Evolutionary conservation across 83 land plant species (phyloP), one percentile per base, ranked within the genome.

Genomic region (Picea abies): DNA sequence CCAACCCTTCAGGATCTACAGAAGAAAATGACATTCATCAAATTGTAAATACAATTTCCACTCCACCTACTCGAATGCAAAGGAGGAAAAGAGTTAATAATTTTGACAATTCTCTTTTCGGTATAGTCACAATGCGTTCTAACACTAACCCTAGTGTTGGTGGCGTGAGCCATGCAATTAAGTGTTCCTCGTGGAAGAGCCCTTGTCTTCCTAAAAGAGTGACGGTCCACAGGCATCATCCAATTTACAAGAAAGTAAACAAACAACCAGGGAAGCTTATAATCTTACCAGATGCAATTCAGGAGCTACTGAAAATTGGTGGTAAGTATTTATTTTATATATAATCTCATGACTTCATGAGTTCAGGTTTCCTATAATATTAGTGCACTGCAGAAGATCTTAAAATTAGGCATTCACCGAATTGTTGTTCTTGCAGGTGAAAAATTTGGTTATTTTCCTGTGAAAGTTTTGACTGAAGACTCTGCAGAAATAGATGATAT

Each of bases 271-370:
- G 89, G 61, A 90, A 92, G 79, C 85, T 94, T 2, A 85, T 90
- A 22, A 79, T 79, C 37, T 61, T 90, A 35, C 96, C 96, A 0
- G 79, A 64, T 5, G 84, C 96, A 2, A 26, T 92, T 73, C 84
- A 86, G 37, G 93, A 90, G 86, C 87, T 94, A 23, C 84, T 92
- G 2, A 67, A 62, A 11, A 77, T 90, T 82, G 96, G 91, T 39
- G 80, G 82, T 68, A 81, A 81, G 86, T 85, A 83, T 14, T 87
- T 82, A 12, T 79, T 63, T 17, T 26, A 52, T 60, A 39, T 23
- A 12, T 23, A 16, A 35, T 32, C 66, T 11, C 12, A 12, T 60
- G 14, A 6, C 2, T 15, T 11, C 22, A 7, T 56, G 5, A 16
- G 60, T 22, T 22, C 2, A 15, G 4, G 44, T 52, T 79, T 32